These are phyloP conservation scores for Mycena sp. DNA, from an alignment of 1,284 basidiomycete species.

Conservation along the genomic window DNA sequence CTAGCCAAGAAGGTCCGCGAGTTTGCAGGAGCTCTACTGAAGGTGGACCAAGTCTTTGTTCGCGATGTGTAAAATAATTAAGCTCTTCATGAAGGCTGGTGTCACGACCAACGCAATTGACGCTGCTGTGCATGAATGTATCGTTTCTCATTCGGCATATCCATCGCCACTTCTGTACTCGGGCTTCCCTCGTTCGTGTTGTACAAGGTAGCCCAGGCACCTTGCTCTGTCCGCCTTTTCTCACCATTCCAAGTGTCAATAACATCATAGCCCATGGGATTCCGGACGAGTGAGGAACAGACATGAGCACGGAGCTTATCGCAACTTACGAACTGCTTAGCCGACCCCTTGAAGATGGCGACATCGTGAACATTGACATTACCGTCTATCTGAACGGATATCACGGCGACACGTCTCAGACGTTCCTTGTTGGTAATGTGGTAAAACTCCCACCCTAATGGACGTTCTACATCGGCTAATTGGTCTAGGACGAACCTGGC, in stretches of 20 bases:
- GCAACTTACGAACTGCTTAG: conserved; percentile 47
- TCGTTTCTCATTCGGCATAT: conserved; percentile 78
- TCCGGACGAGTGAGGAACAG: conserved; percentile 75
- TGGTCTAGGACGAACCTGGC: conserved; percentile 70
- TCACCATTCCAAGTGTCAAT: conserved; percentile 66
- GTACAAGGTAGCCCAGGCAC: conserved; percentile 61
- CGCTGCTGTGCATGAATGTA: conserved; percentile 73
- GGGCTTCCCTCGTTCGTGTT: conserved; percentile 87
- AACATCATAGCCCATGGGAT: conserved; percentile 89
- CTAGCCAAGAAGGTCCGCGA: conserved; percentile 72
- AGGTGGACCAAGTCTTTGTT: conserved; percentile 33
- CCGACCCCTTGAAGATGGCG: conserved; percentile 80
- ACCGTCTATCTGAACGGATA: conserved; percentile 83
- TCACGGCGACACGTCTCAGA: conserved; percentile 89
- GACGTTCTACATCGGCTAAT: background rate
- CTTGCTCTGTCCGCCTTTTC: background rate
- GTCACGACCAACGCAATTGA: conserved; percentile 83
- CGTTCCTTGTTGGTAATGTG: conserved; percentile 81
- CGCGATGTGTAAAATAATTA: background rate
- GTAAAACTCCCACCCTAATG: conserved; percentile 49
- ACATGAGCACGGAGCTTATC: background rate
- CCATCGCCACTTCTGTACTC: conserved; percentile 88
- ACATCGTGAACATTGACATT: conserved; percentile 88
- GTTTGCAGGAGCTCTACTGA: conserved; percentile 57
- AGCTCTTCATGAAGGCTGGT: conserved; percentile 60